Base-by-base conservation (phyloP, 257 asterid genomes). In the Oldenlandia corymbosa region DNA sequence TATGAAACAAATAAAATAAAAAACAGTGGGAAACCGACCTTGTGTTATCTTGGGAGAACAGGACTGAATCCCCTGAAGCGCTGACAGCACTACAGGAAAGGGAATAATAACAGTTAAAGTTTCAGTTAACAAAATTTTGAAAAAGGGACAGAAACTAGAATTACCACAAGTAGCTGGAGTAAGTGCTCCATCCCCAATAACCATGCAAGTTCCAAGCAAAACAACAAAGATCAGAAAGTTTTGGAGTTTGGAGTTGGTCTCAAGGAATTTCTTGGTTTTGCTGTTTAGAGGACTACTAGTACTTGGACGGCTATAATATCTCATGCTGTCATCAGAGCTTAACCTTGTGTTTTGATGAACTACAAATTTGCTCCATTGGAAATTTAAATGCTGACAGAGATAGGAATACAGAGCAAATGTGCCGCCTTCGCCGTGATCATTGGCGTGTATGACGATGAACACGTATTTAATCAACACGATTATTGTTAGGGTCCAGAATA, bases 401-500 rank as follows among this genome's bases (percentile, higher is more conserved):
- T 66, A 74, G 0, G 92, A 88, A 54, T 88, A 88, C 66, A 84
- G 68, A n/a, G 96, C 92, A 37, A 88, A 88, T 5, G 96, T 84
- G 0, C 96, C 95, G 5, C 95, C 96, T 73, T 88, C 96, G 5
- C 96, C 96, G 23, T 88, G 83, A 74, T 88, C 95, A 52, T 88
- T 74, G 0, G 92, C 95, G 26, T 80, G 80, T 7, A 81, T 62
- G 17, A 85, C 96, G 31, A 88, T 73, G 77, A 85, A 88, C 10
- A 79, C 89, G 24, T 88, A 88, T 43, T 88, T 86, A 23, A 88
- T 62, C 80, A 88, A 65, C 14, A 77, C 84, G 2, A 88, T 68
- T 7, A 64, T 14, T 3, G 90, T 84, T 23, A 84, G 70, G 1
- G 96, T 81, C 95, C 96, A 88, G 47, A 88, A 81, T 12, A 88